phyloP scores from a whole-genome alignment of 176 grass and related monocot genomes.

The sorghum (Sorghum bicolor) region Sorghum_bicolor_NCBIv3 NC_012871.2:74180001-74180500 shows the following conservation, averaged over 20 bases:
- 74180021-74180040: neutral
- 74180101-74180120: neutral
- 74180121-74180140: slow-evolving; percentile 25
- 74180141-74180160: slow-evolving; percentile 6
- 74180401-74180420: neutral
- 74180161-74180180: neutral
- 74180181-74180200: neutral
- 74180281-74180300: neutral
- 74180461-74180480: slow-evolving; percentile 21
- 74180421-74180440: neutral
- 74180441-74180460: neutral
- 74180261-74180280: neutral
- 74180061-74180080: neutral
- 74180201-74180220: neutral
- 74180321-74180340: neutral
- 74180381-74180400: neutral
- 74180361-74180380: slow-evolving; percentile 17
- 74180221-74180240: slow-evolving; percentile 7
- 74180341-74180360: neutral
- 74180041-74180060: neutral
- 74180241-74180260: slow-evolving; percentile 16
- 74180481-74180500: slow-evolving; percentile 16
- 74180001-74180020: neutral
- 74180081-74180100: neutral
- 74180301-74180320: slow-evolving; percentile 14